These are phyloP conservation scores for Malassezia slooffiae DNA, from an alignment of 1,284 basidiomycete genomes.

Conservation along the genomic window DNA sequence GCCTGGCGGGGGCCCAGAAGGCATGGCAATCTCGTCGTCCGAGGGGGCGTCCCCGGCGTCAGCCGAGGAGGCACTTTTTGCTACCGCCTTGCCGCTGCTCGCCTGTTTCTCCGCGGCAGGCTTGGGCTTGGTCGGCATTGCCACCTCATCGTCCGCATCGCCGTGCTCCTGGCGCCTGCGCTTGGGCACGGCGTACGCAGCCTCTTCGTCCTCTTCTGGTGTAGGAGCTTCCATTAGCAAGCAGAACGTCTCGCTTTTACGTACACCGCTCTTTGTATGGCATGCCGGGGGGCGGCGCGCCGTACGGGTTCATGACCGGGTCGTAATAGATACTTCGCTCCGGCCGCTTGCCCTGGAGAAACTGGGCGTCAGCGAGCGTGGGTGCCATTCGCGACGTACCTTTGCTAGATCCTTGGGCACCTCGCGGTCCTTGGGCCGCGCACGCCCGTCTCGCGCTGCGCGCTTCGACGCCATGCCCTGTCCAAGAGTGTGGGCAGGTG, in stretches of 20 bases:
- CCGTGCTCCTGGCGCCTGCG: too few relatives aligned
- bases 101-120: too few relatives aligned
- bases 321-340: constrained; percentile 77
- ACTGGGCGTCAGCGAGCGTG: constrained; percentile 1
- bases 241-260: constrained; percentile 14
- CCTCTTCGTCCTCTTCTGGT: neutral
- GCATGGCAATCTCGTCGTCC: constrained; percentile 38
- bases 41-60: too few relatives aligned
- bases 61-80: too few relatives aligned
- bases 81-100: too few relatives aligned
- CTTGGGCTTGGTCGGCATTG: too few relatives aligned
- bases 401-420: too few relatives aligned
- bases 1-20: constrained; percentile 31
- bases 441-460: too few relatives aligned
- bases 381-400: constrained; percentile 3
- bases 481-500: too few relatives aligned
- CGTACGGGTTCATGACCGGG: constrained; percentile 80
- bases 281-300: constrained; percentile 92
- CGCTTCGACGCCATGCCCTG: too few relatives aligned
- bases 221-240: constrained; percentile 3
- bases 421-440: too few relatives aligned
- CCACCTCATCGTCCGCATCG: too few relatives aligned
- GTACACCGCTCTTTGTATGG: constrained; percentile 64
- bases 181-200: constrained; percentile 19
- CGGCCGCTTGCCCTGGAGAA: constrained; percentile 12